Evolutionary conservation across 495 filamentous ascomycete genomes (phyloP), one percentile per base, ranked within the genome.

Genomic region (Penicillium argentinense): DNA sequence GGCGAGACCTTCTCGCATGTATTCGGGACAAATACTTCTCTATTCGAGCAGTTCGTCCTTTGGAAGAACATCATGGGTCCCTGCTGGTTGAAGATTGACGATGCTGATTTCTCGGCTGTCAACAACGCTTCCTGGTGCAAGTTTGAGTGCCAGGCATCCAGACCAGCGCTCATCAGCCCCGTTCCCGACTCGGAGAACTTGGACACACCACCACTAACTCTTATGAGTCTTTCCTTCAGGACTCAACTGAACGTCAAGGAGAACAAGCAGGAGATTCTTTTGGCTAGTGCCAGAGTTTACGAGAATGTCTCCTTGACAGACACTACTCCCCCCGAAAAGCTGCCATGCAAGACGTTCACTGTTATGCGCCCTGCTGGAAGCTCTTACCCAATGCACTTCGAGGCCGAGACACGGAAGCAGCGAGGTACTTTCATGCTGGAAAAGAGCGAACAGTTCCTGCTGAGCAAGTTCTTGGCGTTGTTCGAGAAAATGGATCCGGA

Each of bases 1-100:
- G 93, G 95, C 14, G 85, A 95, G 62, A 97, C 95, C 0, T 98
- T 91, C 62, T 97, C 95, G 3, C 85, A 88, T 39, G 89, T 95
- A 30, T 98, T 98, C 51, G 95, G 93, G 32, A 86, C 88, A 33
- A 96, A 95, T 60, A 98, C 93, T 0, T 82, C 89, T 2, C 74
- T 97, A 1, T 98, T 98, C 53, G 93, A 98, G 58, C 93, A 98
- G 57, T 98, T 98, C 58, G 95, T 97, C 11, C 77, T 98, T 9
- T 97, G 90, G 88, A 96, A 95, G 67, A 91, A 92, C 51, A 87
- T 98, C 47, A 97, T 95, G 91, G 93, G 93, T 0, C 93, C 93
- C 9, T 98, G 95, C 70, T 98, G 93, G 93, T 77, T 98, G 13
- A 87, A 81, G 59, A 90, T 98, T 45, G 78, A 88, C 49, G 86